These are phyloP conservation scores for Neofusicoccum sp. DNA, from an alignment of 2,329 filamentous ascomycete genomes.

Conservation along the genomic window DNA sequence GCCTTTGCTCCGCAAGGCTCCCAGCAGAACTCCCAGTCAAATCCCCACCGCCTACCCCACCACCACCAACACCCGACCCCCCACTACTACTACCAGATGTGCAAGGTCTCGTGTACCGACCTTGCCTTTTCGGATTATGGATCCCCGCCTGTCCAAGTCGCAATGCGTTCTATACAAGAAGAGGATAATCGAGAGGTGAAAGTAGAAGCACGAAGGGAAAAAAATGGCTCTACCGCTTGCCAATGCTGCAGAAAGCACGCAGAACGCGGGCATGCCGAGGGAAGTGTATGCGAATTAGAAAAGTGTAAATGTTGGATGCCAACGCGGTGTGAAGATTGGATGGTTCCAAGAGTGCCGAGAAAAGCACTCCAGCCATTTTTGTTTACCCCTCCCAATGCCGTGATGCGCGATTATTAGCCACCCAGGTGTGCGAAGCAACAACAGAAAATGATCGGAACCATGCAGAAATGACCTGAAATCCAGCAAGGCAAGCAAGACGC, in stretches of 20 bases:
- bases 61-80: conserved; percentile 1
- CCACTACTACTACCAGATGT: background rate
- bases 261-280: background rate
- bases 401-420: conserved; percentile 11
- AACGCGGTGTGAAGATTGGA: background rate
- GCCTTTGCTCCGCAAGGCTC: conserved; percentile 3
- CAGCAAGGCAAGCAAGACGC: conserved; percentile 10
- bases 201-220: conserved; percentile 8
- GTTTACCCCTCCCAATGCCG: conserved; percentile 10
- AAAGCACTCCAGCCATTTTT: background rate
- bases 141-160: conserved; percentile 1
- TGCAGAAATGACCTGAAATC: background rate
- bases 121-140: background rate
- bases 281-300: conserved; percentile 13
- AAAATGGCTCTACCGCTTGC: background rate
- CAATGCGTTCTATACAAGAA: conserved; percentile 16
- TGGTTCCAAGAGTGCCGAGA: background rate
- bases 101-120: background rate
- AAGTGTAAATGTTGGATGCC: background rate
- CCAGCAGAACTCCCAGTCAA: conserved; percentile 5
- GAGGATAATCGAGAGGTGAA: conserved; percentile 1
- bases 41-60: background rate
- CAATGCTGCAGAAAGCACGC: background rate
- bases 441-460: background rate
- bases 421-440: background rate